Percentiles rank a stretch among this genome's conserved stretches.
These are phyloP conservation scores for Trypanosoma scelopori DNA, from an alignment of 208 protist genomes.

Conservation along the genomic window DNA sequence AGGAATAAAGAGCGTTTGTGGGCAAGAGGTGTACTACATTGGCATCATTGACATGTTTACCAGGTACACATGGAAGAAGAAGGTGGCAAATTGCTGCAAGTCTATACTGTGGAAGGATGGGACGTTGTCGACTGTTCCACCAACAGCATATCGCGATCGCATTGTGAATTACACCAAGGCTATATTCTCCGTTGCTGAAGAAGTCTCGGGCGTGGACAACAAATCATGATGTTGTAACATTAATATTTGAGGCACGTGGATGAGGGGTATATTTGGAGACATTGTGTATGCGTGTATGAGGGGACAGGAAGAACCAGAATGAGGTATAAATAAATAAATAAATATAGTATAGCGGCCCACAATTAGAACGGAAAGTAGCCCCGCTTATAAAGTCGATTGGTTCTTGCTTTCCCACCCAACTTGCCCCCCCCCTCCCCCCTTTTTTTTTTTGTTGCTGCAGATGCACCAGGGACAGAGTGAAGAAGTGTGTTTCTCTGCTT, in stretches of 20 bases:
- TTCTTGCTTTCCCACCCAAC: too few relatives aligned
- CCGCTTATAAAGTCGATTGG: too few relatives aligned
- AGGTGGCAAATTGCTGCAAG: slow-evolving; percentile 84
- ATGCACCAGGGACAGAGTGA: not conserved
- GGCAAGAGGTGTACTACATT: slow-evolving; percentile 86
- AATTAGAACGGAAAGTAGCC: too few relatives aligned
- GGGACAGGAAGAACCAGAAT: too few relatives aligned
- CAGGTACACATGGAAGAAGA: slow-evolving; percentile 81
- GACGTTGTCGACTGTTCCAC: slow-evolving; percentile 82
- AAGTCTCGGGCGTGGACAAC: not conserved
- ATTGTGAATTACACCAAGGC: slow-evolving; percentile 60
- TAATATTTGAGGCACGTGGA: not conserved
- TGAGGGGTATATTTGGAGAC: too few relatives aligned
- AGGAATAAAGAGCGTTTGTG: slow-evolving; percentile 60
- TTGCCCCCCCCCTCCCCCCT: too few relatives aligned
- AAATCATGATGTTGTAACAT: not conserved
- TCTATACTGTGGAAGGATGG: slow-evolving; percentile 75
- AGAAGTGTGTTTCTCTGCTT: not conserved
- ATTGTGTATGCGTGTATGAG: too few relatives aligned
- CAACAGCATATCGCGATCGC: slow-evolving; percentile 51
- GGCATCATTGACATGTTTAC: slow-evolving; percentile 89
- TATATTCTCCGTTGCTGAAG: slow-evolving; percentile 62
- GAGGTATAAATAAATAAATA: too few relatives aligned
- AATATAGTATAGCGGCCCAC: too few relatives aligned
- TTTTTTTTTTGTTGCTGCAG: not conserved